Evolutionary conservation across 2,329 filamentous ascomycete species (phyloP).

Genomic region (Fusarium kyushuense): DNA sequence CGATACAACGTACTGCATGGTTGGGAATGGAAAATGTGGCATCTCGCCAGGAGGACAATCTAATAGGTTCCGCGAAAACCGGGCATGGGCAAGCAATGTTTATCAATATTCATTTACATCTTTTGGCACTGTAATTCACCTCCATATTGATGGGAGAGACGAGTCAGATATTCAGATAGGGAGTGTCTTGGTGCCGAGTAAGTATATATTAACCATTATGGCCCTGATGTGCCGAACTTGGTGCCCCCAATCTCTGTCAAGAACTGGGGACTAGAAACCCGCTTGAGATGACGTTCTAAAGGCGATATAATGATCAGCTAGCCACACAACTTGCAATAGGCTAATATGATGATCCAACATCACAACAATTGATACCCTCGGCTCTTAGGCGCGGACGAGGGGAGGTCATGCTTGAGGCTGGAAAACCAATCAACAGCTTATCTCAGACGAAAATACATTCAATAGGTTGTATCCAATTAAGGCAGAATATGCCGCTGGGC

Average conservation of each 20-base stretch:
- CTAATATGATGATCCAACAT: not conserved
- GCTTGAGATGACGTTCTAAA: constrained; percentile 12
- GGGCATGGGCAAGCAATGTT: not conserved
- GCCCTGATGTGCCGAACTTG: not conserved
- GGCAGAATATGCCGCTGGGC: constrained; percentile 5
- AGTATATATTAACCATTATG: constrained; percentile 7
- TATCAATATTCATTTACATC: not conserved
- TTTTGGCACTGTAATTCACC: not conserved
- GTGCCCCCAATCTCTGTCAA: not conserved
- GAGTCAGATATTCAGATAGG: not conserved
- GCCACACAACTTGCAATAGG: not conserved
- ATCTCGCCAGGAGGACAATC: not conserved
- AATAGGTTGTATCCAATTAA: constrained; percentile 14
- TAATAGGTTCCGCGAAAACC: not conserved
- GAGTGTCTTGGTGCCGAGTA: constrained; percentile 1
- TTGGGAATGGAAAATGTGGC: not conserved
- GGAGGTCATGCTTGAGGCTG: constrained; percentile 5
- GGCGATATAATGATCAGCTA: not conserved
- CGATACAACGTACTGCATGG: constrained; percentile 2
- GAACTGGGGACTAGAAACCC: not conserved
- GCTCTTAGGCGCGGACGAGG: constrained; percentile 25
- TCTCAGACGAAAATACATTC: constrained; percentile 5
- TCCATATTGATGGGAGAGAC: not conserved
- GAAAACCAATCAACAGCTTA: not conserved
- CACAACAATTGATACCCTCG: constrained; percentile 9